Evolutionary conservation across 2,329 filamentous ascomycete species (phyloP).

Genomic region (Lasiodiplodia gonubiensis): DNA sequence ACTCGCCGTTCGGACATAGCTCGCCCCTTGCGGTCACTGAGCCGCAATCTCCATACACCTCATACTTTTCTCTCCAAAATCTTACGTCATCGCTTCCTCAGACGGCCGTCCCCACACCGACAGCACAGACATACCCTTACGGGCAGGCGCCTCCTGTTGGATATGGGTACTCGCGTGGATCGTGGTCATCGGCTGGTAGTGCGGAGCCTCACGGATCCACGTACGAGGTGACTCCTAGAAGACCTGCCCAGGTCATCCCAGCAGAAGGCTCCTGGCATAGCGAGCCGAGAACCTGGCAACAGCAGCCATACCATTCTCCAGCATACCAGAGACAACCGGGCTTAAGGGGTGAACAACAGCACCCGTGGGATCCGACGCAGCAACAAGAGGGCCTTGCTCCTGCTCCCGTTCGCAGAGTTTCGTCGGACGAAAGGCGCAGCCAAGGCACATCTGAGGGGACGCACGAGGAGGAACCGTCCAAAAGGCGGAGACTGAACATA

Average conservation of each 20-base stretch:
- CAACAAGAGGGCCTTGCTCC: neutral
- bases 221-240: conserved; percentile 11
- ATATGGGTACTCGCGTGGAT: conserved; percentile 12
- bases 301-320: neutral
- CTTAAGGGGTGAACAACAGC: neutral
- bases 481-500: conserved; percentile 31
- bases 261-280: conserved; percentile 6
- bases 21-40: conserved; percentile 19
- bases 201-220: neutral
- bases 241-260: neutral
- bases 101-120: neutral
- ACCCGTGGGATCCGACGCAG: neutral
- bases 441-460: conserved; percentile 3
- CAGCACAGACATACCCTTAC: conserved; percentile 1
- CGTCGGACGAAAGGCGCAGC: conserved; percentile 9
- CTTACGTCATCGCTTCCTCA: conserved; percentile 17
- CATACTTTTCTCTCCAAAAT: conserved; percentile 20
- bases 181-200: conserved; percentile 18
- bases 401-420: conserved; percentile 9
- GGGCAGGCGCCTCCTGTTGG: neutral
- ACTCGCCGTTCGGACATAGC: conserved; percentile 5
- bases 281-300: conserved; percentile 15
- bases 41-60: conserved; percentile 20
- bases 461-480: conserved; percentile 28
- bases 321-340: conserved; percentile 2